Evolutionary conservation across 2,329 filamentous ascomycete species (phyloP), one percentile per base, ranked within the genome.

Genomic region (Paecilomyces formosus): DNA sequence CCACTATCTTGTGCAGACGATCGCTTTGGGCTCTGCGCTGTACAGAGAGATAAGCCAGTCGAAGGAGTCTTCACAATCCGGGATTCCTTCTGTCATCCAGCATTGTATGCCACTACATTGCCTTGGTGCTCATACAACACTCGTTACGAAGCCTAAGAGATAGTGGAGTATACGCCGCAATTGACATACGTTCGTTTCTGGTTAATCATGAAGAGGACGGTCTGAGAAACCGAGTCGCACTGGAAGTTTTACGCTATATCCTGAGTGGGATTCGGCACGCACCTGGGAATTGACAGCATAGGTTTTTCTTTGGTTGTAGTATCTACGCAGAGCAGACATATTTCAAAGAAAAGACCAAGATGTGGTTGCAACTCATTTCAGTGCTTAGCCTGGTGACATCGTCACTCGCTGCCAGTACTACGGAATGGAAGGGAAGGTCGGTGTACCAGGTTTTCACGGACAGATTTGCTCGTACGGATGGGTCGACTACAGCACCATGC

Each of bases 391-490:
- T 54, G 4, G 9, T 21, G 30, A 31, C 49, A 11, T 31, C 61
- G 15, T 53, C 61, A 8, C 58, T 59, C 15, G 69, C 70, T 21
- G 73, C 69, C 28, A 56, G 55, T 21, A 68, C 61, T 7, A 58
- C 61, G 4, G 66, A 67, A 57, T 80, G 78, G 78, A 74, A 73
- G 53, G 58, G 65, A 15, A 72, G 77, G 57, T 74, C 75, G 1
- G 73, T 80, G 57, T 80, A 80, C 58, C 77, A 79, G 58, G 71
- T 78, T 31, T 67, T 80, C 63, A 80, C 78, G 5, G 78, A 80
- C 61, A 70, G 78, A 11, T 79, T 78, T 59, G 74, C 77, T 24
- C 72, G 72, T 15, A 72, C 75, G 12, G 76, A 78, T 63, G 68
- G 70, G 11, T 73, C 71, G 1, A 72, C 66, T 4, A 67, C 66